phyloP scores from a whole-genome alignment of 306 rosid species.

The Citrullus amarus region DNA sequence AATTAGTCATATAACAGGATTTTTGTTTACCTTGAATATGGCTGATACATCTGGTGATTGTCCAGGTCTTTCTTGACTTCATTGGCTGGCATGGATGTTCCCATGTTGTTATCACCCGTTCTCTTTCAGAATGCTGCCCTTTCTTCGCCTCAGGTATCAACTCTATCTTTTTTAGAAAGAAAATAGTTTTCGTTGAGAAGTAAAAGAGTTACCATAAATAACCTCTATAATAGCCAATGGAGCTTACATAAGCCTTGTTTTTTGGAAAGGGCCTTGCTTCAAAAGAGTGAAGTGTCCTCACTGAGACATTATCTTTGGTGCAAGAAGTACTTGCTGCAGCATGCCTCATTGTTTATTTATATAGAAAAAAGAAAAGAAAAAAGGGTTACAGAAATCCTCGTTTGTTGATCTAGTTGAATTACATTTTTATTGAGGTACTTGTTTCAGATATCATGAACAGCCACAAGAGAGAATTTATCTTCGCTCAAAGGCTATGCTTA shows the following conservation, averaged over 20 bases:
- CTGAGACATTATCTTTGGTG: no score
- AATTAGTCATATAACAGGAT: neutral
- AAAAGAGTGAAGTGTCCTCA: no score
- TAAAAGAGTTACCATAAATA: neutral
- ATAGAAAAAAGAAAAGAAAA: neutral
- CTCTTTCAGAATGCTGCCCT: constrained; percentile 78
- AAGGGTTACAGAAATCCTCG: neutral
- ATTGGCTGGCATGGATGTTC: constrained; percentile 67
- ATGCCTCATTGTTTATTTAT: no score
- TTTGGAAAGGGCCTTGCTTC: no score
- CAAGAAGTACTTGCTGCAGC: no score
- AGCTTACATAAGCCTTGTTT: neutral
- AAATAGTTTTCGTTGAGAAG: neutral
- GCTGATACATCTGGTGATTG: neutral
- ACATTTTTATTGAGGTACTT: neutral
- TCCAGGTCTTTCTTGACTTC: constrained; percentile 58
- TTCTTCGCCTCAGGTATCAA: constrained; percentile 63
- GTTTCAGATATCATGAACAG: neutral
- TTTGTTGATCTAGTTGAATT: neutral
- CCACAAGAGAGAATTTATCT: neutral
- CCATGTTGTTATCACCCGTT: constrained; percentile 66
- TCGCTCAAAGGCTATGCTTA: neutral
- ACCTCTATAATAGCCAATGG: neutral
- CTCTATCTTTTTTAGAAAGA: neutral
- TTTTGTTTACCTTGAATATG: neutral